These are phyloP conservation scores for Phytophthora sojae DNA, from an alignment of 352 stramenopile species.

Conservation along the genomic window DNA sequence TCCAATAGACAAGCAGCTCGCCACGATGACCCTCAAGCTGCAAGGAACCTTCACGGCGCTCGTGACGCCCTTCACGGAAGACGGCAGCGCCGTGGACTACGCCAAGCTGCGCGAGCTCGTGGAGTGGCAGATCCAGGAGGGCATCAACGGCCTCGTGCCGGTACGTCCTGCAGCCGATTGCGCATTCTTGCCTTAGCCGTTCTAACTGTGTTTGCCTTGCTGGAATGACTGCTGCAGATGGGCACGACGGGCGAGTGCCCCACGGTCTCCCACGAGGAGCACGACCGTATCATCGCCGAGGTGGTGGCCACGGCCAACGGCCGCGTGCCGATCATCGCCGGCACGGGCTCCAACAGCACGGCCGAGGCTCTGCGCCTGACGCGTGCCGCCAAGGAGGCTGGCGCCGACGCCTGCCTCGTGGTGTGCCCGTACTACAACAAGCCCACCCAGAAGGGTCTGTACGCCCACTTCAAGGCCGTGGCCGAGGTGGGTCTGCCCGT, in stretches of 20 bases:
- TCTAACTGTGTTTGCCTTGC: conserved; percentile 7
- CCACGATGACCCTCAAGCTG: conserved; percentile 61
- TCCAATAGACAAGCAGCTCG: conserved; percentile 33
- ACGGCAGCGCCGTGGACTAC: conserved; percentile 94
- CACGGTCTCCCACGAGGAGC: conserved; percentile 95
- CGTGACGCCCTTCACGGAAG: conserved; percentile 95
- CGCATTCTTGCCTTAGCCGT: not conserved
- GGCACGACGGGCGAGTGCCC: conserved; percentile 98
- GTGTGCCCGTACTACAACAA: conserved; percentile 99
- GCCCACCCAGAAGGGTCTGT: conserved; percentile 95
- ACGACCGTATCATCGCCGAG: conserved; percentile 94
- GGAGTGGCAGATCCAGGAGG: conserved; percentile 93
- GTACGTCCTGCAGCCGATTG: conserved; percentile 42
- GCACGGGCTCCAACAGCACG: conserved; percentile 96
- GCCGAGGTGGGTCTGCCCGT: conserved; percentile 91
- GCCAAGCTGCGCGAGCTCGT: conserved; percentile 92
- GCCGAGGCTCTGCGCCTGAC: conserved; percentile 87
- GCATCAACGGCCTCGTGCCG: conserved; percentile 97
- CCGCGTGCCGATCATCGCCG: conserved; percentile 95
- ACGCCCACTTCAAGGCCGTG: conserved; percentile 95
- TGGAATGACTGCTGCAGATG: conserved; percentile 58
- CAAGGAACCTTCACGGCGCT: conserved; percentile 93
- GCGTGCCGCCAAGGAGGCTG: conserved; percentile 90
- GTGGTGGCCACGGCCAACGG: conserved; percentile 83
- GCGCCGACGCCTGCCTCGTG: conserved; percentile 95